Conservation (phyloP, 768 basidiomycete species). For the Asterophora lycoperdoides region DNA sequence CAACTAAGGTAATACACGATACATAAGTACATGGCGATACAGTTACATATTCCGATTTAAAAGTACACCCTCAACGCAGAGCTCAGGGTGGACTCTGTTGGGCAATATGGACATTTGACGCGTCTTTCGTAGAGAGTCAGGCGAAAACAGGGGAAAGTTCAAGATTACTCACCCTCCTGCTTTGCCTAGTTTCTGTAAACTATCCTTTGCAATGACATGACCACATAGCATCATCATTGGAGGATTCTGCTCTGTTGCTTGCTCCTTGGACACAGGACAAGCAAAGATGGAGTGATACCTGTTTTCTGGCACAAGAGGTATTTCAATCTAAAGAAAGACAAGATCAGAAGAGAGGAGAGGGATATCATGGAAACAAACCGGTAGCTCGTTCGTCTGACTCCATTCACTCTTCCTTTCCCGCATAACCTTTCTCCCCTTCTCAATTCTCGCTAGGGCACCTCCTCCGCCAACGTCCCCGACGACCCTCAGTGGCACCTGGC, state of each 20-base stretch:
- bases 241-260: conserved; percentile 87
- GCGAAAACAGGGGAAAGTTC: neutral
- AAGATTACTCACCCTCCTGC: conserved; percentile 51
- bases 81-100: conserved; percentile 61
- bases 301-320: conserved; percentile 79
- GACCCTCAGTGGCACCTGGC: conserved; percentile 82
- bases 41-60: conserved; percentile 25
- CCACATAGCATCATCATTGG: conserved; percentile 98
- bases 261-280: conserved; percentile 97
- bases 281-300: conserved; percentile 97
- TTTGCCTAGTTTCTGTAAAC: conserved; percentile 85
- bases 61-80: conserved; percentile 65
- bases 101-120: conserved; percentile 97
- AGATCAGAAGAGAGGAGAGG: neutral
- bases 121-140: conserved; percentile 44
- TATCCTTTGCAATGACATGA: conserved; percentile 92
- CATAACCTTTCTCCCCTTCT: conserved; percentile 93
- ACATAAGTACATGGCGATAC: neutral
- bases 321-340: conserved; percentile 69
- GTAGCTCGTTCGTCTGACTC: conserved; percentile 84
- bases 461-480: conserved; percentile 92
- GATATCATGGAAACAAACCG: conserved; percentile 43
- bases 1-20: too few relatives aligned
- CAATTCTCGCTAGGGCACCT: conserved; percentile 86
- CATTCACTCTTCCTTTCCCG: conserved; percentile 91